Evolutionary conservation across 2,329 filamentous ascomycete species (phyloP), one percentile per base, ranked within the genome.

Genomic region (Fusarium penzigii): DNA sequence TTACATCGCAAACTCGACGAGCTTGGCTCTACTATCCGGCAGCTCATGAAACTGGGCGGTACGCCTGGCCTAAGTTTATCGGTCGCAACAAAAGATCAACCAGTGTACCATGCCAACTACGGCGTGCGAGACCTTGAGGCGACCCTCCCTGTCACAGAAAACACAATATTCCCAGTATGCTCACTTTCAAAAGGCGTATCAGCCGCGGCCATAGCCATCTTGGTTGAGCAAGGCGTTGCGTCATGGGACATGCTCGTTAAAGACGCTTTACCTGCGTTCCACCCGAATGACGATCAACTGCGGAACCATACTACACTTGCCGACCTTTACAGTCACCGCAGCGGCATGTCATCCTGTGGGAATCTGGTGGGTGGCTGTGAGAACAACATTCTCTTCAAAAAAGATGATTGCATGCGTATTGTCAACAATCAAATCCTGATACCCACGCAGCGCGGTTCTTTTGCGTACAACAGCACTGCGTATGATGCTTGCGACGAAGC

Each of bases 151-250:
- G 46, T 62, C 3, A 39, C 58, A 38, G 38, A 55, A n/a, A 49
- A 66, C 40, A 68, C 65, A 9, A 63, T 66, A 4, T 67, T 65
- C 51, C 56, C 57, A 16, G 52, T 65, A 13, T 61, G 56, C 12
- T 66, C 68, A 11, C 46, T 66, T 29, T 64, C 63, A 17, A 70
- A 68, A 47, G 60, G 59, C 39, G 56, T 69, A 42, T 62, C 60
- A 58, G 32, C 20, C 12, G 29, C 29, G n/a, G 25, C 25, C 20
- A 25, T 17, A 13, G 20, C 20, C 20, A 25, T 25, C 20, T 25
- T 17, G 25, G 25, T 44, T 20, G 42, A 44, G 4, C 5, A 48
- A 20, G 57, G 57, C 14, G 61, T 62, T 29, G 42, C 67, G 3
- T 25, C 39, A 6, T 69, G 65, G 65, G 51, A 52, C 17, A 61